Conservation (phyloP, 2,329 filamentous ascomycete genomes). For the Aspergillus luchuensis region DNA sequence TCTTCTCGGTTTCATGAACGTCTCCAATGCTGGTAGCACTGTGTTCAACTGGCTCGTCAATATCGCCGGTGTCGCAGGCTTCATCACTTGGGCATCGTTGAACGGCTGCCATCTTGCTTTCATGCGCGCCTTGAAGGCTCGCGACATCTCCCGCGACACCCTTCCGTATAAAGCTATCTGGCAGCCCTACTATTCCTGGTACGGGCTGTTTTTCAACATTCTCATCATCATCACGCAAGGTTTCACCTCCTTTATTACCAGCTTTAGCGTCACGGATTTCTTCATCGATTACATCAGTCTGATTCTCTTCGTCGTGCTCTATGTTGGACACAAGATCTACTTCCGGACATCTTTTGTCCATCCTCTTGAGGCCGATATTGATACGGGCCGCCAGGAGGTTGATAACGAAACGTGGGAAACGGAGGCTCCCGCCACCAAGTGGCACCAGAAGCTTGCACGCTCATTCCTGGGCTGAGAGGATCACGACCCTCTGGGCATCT, state of each 20-base stretch:
- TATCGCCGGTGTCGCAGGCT: constrained; percentile 39
- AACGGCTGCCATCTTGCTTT: constrained; percentile 65
- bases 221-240: constrained; percentile 69
- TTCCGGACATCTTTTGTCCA: constrained; percentile 42
- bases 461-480: constrained; percentile 12
- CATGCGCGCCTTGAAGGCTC: constrained; percentile 60
- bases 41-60: constrained; percentile 54
- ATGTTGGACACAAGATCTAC: constrained; percentile 60
- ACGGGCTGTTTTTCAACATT: constrained; percentile 66
- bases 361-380: constrained; percentile 46
- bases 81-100: constrained; percentile 42
- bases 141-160: constrained; percentile 58
- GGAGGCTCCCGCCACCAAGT: constrained; percentile 16
- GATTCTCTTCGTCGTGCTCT: constrained; percentile 63
- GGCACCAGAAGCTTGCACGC: constrained; percentile 19
- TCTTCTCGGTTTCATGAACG: constrained; percentile 70
- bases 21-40: constrained; percentile 61
- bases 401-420: constrained; percentile 38
- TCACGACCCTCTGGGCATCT: background rate
- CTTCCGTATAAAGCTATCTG: constrained; percentile 64
- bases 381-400: constrained; percentile 40
- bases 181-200: constrained; percentile 67
- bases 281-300: constrained; percentile 67
- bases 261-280: constrained; percentile 62
- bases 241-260: constrained; percentile 66